Base-by-base conservation (phyloP, 208 protist genomes). In the Trypanosoma caninum region DNA sequence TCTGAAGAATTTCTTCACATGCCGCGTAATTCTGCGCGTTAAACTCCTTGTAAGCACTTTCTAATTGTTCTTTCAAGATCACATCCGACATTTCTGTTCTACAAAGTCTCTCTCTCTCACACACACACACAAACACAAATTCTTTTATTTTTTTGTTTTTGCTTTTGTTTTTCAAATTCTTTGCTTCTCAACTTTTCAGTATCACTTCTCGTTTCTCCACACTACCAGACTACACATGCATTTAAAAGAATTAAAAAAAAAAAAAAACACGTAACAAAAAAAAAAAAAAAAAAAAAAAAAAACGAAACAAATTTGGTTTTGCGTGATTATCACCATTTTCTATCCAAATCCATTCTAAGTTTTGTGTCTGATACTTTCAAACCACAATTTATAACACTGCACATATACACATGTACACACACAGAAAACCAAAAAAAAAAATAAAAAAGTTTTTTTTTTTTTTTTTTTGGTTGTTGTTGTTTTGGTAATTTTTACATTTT, bases 1-100 rank as follows among this genome's bases (percentile, higher is more conserved):
- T 59, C 54, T 80, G 61, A 16, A 95, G 74, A 28, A 87, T 53
- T 22, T 59, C 65, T 67, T 89, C 84, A 42, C 78, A 82, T 14
- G 81, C 80, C 34, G 57, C 69, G 71, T 80, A 92, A 48, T 89
- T 80, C 27, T 78, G 78, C 2, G 58, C 77, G 18, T 81, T 78
- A 66, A 95, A 95, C 3, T 79, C 80, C 14, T 75, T 61, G 44
- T 76, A 74, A 25, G 84, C 89, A 31, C 84, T 80, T 11, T 69
- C 67, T 46, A 94, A 70, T 46, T 83, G 80, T 2, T 68, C 41
- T 68, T 69, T 69, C 18, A 68, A 33, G 27, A 45, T 55, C 33
- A 66, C 65, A 51, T 68, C 63, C 16, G 58, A 58, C 46, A 51
- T 65, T 42, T 55, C 14, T 27, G 13, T 7, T 14, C 59, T 57